phyloP scores from a whole-genome alignment of 768 basidiomycete genomes.

The Pisolithus microcarpus region DNA sequence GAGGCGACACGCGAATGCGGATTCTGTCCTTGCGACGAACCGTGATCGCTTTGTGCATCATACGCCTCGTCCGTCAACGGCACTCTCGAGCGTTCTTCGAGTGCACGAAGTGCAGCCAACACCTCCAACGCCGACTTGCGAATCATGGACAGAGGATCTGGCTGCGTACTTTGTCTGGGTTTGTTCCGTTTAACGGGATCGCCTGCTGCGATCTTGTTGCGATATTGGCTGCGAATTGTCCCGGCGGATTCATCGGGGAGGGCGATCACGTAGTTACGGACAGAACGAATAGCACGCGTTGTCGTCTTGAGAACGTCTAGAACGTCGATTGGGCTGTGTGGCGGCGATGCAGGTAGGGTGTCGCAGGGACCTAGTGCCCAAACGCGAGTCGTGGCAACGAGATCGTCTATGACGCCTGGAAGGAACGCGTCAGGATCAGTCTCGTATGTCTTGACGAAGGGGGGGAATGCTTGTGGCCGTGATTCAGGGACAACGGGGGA shows the following conservation, averaged over 20 bases:
- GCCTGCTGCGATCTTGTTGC: conserved; percentile 39
- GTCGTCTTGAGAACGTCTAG: conserved; percentile 70
- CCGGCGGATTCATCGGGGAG: conserved; percentile 69
- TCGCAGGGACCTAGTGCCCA: conserved; percentile 45
- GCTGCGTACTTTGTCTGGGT: conserved; percentile 23
- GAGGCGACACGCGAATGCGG: conserved; percentile 38
- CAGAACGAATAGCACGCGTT: conserved; percentile 72
- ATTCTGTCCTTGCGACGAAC: conserved; percentile 32
- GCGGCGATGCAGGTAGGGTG: not conserved
- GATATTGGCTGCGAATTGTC: conserved; percentile 50
- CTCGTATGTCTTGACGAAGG: conserved; percentile 57
- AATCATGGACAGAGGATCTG: conserved; percentile 62
- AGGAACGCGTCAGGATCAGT: conserved; percentile 73
- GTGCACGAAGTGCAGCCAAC: conserved; percentile 63
- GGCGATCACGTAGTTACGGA: conserved; percentile 76
- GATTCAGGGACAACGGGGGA: conserved; percentile 52
- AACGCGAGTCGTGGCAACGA: conserved; percentile 51
- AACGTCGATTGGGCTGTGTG: conserved; percentile 42
- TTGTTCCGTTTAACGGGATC: conserved; percentile 19
- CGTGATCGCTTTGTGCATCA: conserved; percentile 69
- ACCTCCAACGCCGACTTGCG: conserved; percentile 79
- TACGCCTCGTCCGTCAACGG: conserved; percentile 79
- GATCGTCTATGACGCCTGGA: conserved; percentile 71
- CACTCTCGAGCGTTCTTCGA: conserved; percentile 74
- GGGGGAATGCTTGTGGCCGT: conserved; percentile 39